Conservation (phyloP, 1,284 basidiomycete genomes). For the Leccinum solheimii region DNA sequence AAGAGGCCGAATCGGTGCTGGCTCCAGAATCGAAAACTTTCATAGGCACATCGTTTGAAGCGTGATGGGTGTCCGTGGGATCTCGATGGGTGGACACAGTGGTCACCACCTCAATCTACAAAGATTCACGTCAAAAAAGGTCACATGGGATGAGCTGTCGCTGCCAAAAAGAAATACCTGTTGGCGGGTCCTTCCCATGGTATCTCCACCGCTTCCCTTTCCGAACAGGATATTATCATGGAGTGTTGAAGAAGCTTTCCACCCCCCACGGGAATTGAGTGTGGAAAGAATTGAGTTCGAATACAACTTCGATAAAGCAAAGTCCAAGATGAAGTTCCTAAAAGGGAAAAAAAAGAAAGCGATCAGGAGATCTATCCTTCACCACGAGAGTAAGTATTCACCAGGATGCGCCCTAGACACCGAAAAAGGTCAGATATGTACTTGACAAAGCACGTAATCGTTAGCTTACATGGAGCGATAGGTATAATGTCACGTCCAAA, state of each 20-base stretch:
- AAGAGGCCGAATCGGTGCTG: background rate
- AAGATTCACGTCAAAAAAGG: background rate
- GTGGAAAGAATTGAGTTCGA: conserved; percentile 56
- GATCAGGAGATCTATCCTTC: background rate
- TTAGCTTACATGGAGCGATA: conserved; percentile 12
- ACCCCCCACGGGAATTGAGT: conserved; percentile 46
- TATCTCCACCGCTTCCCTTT: background rate
- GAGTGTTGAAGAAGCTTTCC: conserved; percentile 4
- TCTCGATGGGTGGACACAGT: conserved; percentile 1
- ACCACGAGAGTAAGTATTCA: background rate
- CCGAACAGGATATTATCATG: conserved; percentile 18
- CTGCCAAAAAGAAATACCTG: conserved; percentile 9
- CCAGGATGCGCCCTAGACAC: conserved; percentile 7
- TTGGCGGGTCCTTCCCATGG: background rate
- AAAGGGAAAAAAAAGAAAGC: background rate
- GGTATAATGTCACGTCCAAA: conserved; percentile 17
- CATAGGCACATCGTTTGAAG: conserved; percentile 1
- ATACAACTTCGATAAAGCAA: conserved; percentile 54
- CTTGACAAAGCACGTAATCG: background rate
- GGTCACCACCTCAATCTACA: conserved; percentile 7
- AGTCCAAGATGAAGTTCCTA: conserved; percentile 33
- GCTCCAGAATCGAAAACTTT: conserved; percentile 2
- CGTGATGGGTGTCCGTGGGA: background rate
- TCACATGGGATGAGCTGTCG: background rate
- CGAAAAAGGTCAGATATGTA: background rate